Evolutionary conservation across 345 rosid species (phyloP).

Genomic region (Trapa bicornis): DNA sequence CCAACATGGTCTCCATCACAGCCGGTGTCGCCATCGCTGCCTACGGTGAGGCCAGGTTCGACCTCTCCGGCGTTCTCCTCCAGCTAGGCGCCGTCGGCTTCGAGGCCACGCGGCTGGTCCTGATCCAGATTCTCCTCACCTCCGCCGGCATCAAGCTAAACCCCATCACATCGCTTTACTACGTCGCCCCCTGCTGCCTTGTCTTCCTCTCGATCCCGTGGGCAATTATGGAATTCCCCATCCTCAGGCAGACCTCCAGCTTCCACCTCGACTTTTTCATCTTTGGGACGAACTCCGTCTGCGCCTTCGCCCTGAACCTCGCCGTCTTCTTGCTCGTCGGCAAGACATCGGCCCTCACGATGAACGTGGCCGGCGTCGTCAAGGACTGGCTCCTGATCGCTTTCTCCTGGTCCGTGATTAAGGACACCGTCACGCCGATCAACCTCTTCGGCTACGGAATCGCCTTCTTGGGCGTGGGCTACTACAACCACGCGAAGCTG

Average conservation of each 20-base stretch:
- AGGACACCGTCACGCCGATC: conserved; percentile 85
- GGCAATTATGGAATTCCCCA: conserved; percentile 67
- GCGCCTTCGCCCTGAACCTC: conserved; percentile 81
- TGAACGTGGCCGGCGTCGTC: conserved; percentile 99
- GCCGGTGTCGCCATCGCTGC: conserved; percentile 31
- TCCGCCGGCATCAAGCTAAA: conserved; percentile 72
- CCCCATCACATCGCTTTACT: conserved; percentile 74
- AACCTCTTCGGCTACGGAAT: conserved; percentile 83
- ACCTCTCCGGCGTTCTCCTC: conserved; percentile 73
- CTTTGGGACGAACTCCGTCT: conserved; percentile 74
- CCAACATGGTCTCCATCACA: conserved; percentile 47
- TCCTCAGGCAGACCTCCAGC: conserved; percentile 59
- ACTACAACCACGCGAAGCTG: conserved; percentile 80
- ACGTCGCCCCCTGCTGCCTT: conserved; percentile 86
- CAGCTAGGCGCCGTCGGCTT: conserved; percentile 89
- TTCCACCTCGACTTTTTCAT: conserved; percentile 73
- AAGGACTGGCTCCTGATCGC: conserved; percentile 97
- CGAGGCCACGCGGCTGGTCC: conserved; percentile 85
- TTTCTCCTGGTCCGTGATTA: conserved; percentile 93
- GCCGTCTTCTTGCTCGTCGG: conserved; percentile 95
- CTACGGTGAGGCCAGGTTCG: conserved; percentile 43
- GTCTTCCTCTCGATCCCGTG: conserved; percentile 71
- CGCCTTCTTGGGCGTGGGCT: conserved; percentile 85
- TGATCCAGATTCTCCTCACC: conserved; percentile 84
- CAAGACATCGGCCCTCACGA: conserved; percentile 89